Evolutionary conservation across 2,329 filamentous ascomycete species (phyloP).

Genomic region (Diplocarpon rosae): DNA sequence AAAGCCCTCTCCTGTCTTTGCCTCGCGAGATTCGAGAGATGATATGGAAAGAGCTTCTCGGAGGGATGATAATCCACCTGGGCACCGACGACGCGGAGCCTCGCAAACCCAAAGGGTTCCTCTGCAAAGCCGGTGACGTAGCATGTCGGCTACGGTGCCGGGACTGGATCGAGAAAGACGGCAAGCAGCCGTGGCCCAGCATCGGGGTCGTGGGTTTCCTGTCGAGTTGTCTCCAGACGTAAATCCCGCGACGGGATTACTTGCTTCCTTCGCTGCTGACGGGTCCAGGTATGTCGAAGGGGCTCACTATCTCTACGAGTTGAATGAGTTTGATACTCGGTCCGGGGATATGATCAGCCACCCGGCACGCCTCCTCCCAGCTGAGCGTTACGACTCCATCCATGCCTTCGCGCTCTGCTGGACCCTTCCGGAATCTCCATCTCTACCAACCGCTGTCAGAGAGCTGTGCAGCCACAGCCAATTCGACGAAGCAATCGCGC

Average conservation of each 20-base stretch:
- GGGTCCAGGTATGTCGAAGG: too few species aligned
- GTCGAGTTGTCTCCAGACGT: constrained; percentile 6
- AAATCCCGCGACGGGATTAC: background rate
- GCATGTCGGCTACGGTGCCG: too few species aligned
- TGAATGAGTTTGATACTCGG: too few species aligned
- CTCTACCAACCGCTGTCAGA: background rate
- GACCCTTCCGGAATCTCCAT: background rate
- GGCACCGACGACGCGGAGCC: too few species aligned
- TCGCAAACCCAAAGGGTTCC: too few species aligned
- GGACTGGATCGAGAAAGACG: too few species aligned
- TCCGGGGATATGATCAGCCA: too few species aligned
- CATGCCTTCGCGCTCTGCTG: background rate
- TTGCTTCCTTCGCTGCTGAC: too few species aligned
- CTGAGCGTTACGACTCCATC: background rate
- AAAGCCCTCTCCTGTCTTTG: background rate
- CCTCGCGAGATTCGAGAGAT: constrained; percentile 6
- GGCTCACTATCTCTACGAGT: too few species aligned
- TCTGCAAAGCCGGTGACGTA: too few species aligned
- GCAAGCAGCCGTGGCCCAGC: background rate
- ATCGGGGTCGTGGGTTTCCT: constrained; percentile 2
- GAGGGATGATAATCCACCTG: background rate
- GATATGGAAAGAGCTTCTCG: constrained; percentile 3
- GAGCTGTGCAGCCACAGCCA: background rate
- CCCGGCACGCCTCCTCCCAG: background rate
- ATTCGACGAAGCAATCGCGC: too few species aligned